Conservation (phyloP, 192 early-diverging fungal species). For the Coemansia sp. region DNA sequence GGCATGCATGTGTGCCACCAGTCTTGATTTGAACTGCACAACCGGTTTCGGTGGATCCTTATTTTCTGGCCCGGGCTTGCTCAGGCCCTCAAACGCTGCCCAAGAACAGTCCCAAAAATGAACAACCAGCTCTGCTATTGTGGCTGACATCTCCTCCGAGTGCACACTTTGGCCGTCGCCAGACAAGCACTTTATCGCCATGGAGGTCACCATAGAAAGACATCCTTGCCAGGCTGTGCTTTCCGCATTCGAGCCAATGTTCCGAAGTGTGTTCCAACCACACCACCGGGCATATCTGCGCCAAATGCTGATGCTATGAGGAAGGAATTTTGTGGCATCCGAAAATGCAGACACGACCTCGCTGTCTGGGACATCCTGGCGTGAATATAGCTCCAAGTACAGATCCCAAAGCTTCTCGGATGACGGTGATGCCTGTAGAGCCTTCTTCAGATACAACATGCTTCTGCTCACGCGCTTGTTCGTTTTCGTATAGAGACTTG, state of each 20-base stretch:
- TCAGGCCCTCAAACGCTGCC: constrained; percentile 1
- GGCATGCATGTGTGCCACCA: constrained; percentile 24
- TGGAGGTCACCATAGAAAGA: constrained; percentile 16
- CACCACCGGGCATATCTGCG: constrained; percentile 41
- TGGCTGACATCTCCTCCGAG: constrained; percentile 20
- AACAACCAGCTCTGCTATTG: constrained; percentile 22
- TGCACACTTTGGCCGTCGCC: not conserved
- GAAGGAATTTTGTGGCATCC: constrained; percentile 36
- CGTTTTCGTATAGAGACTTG: not conserved
- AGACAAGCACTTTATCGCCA: constrained; percentile 23
- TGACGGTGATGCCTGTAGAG: constrained; percentile 22
- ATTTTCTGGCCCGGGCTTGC: not conserved
- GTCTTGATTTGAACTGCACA: constrained; percentile 11
- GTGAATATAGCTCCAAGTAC: constrained; percentile 39
- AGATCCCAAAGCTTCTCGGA: constrained; percentile 48
- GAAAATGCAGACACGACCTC: constrained; percentile 34
- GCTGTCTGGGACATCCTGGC: constrained; percentile 14
- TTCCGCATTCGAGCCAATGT: not conserved
- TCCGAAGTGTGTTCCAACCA: constrained; percentile 18
- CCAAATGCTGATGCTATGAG: constrained; percentile 32
- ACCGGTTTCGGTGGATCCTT: not conserved
- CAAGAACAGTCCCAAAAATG: constrained; percentile 35
- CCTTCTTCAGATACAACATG: constrained; percentile 18
- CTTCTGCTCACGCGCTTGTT: constrained; percentile 23
- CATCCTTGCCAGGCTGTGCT: constrained; percentile 18